Base-by-base conservation (phyloP, 495 filamentous ascomycete species). In the Amniculicola lignicola region DNA sequence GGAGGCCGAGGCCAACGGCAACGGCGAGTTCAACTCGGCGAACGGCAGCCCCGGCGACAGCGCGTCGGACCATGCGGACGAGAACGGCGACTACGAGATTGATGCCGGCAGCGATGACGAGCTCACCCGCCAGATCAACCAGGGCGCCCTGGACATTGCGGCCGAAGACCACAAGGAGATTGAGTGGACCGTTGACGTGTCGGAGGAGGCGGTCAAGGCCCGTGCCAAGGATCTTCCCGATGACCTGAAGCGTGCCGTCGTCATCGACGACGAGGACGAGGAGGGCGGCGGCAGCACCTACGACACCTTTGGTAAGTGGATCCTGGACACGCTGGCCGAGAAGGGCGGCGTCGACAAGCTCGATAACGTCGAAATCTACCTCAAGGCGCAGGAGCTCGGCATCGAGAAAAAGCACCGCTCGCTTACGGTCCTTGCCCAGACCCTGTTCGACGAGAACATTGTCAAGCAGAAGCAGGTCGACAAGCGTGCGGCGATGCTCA, bases 361-460 rank as follows among this genome's bases (percentile, higher is more conserved):
- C 53, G 81, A 84, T 65, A 87, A 93, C 69, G 79, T 96, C 47
- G 87, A 91, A 23, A 87, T 98, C 72, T 96, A 95, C 69, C 74
- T 89, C 75, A 96, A 97, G 77, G 93, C 93, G 39, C 89, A 92
- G 75, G 92, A 96, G 63, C 80, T 96, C 44, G 91, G 93, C 67
- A 94, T 98, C 59, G 92, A 96, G 72, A 72, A 71, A 74, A 98
- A 97, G 83, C 89, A 96, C 78, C 89, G 85, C 75, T 96, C 94
- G 43, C 75, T 95, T 38, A 81, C 89, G 38, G 93, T 98, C 25
- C 82, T 98, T 51, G 89, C 90, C 35, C 89, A 95, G 77, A 90
- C 89, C 62, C 77, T 98, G 63, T 98, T 98, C 68, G 85, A 95
- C 66, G 84, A 95, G 54, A 85, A 85, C 67, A 93, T 98, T 56